Conservation (phyloP, 331 rosid species). For the Rosa hybrid region DNA sequence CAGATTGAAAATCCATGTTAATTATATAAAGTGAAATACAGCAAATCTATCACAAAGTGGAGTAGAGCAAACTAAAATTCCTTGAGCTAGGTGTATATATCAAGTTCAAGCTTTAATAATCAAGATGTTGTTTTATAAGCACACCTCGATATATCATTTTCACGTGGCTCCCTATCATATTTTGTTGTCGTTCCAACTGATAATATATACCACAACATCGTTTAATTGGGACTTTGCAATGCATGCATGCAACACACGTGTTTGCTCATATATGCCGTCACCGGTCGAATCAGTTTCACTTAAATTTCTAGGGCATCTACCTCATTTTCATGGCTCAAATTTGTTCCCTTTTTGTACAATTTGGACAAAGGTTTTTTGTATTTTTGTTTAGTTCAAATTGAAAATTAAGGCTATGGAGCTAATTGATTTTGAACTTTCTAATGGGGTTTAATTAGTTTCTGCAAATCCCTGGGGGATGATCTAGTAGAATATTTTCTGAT, state of each 20-base stretch:
- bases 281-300: neutral
- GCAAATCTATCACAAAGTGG: neutral
- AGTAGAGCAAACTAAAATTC: neutral
- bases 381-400: too few species aligned
- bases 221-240: constrained; percentile 2
- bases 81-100: neutral
- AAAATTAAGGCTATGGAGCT: too few species aligned
- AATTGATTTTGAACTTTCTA: too few species aligned
- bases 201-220: neutral
- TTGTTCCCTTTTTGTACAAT: too few species aligned
- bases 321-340: neutral
- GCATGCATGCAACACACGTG: neutral
- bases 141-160: neutral
- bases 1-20: too few species aligned
- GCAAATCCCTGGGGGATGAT: too few species aligned
- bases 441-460: too few species aligned
- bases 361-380: too few species aligned
- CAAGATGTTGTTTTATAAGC: too few species aligned
- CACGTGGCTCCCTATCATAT: neutral
- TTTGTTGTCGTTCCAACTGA: neutral
- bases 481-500: too few species aligned
- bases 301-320: neutral
- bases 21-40: neutral
- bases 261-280: neutral
- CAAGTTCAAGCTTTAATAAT: neutral